Conservation (phyloP, 2,329 filamentous ascomycete species). For the Gliomastix tumulicola region DNA sequence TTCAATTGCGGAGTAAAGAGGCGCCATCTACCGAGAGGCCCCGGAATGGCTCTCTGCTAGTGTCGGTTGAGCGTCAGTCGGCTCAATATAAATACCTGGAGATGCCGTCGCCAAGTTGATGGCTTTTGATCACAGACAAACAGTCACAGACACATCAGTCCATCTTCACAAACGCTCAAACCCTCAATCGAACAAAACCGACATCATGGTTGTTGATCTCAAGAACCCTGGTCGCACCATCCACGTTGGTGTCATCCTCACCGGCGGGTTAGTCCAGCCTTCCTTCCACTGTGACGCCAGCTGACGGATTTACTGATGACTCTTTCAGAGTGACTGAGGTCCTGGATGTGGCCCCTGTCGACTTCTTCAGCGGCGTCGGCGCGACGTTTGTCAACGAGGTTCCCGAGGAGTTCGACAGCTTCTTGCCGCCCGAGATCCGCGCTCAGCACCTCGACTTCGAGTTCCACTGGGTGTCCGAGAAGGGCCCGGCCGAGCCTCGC, state of each 20-base stretch:
- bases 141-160: too few species aligned
- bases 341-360: conserved; percentile 25
- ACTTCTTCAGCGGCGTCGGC: conserved; percentile 14
- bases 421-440: conserved; percentile 1
- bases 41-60: too few species aligned
- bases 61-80: too few species aligned
- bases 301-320: background rate
- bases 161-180: too few species aligned
- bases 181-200: too few species aligned
- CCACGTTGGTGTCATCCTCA: conserved; percentile 19
- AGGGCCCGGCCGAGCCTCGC: conserved; percentile 6
- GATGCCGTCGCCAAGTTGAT: too few species aligned
- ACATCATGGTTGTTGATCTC: too few species aligned
- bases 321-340: conserved; percentile 18
- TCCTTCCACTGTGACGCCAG: background rate
- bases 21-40: too few species aligned
- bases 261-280: conserved; percentile 12
- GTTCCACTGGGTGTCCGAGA: conserved; percentile 26
- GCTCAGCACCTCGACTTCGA: conserved; percentile 14
- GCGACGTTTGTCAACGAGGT: conserved; percentile 9
- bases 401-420: conserved; percentile 8
- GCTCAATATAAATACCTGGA: too few species aligned
- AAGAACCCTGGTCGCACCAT: conserved; percentile 6
- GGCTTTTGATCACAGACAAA: too few species aligned
- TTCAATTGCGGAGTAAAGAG: too few species aligned